phyloP scores from a whole-genome alignment of 2,329 filamentous ascomycete genomes.

The Alternaria gaisen region DNA sequence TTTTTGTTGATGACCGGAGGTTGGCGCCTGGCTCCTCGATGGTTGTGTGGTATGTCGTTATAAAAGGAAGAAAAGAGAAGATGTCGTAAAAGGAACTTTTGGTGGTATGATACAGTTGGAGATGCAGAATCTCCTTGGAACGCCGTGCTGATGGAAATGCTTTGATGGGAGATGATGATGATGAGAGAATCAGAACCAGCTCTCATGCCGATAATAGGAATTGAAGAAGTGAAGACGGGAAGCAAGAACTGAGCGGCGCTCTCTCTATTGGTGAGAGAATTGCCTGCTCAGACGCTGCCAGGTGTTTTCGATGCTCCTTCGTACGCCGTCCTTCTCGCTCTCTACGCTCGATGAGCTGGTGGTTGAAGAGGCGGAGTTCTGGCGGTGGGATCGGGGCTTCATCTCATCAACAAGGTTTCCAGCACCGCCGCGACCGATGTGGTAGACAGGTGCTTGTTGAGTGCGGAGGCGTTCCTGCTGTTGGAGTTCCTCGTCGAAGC shows the following conservation, averaged over 20 bases:
- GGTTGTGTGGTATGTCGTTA: slow-evolving; percentile 35
- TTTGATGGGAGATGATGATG: slow-evolving; percentile 11
- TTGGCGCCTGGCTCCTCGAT: slow-evolving; percentile 48
- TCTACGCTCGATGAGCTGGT: slow-evolving; percentile 32
- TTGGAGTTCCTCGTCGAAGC: slow-evolving; percentile 73
- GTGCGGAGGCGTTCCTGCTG: slow-evolving; percentile 64
- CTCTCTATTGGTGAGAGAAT: slow-evolving; percentile 42
- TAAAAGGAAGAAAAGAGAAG: slow-evolving; percentile 4
- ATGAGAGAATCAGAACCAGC: slow-evolving; percentile 53
- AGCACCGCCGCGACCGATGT: slow-evolving; percentile 69
- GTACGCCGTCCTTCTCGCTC: slow-evolving; percentile 40
- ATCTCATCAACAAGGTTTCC: slow-evolving; percentile 62
- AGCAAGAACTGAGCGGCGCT: neutral
- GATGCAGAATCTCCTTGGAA: slow-evolving; percentile 19
- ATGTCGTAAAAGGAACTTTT: slow-evolving; percentile 22
- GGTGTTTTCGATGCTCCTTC: slow-evolving; percentile 48
- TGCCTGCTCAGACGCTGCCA: slow-evolving; percentile 47
- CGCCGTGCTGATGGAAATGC: slow-evolving; percentile 21
- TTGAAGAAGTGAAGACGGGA: slow-evolving; percentile 13
- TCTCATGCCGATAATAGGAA: slow-evolving; percentile 32
- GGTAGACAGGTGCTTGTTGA: slow-evolving; percentile 68
- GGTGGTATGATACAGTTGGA: slow-evolving; percentile 14
- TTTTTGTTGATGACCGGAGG: slow-evolving; percentile 18
- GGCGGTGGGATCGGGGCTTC: slow-evolving; percentile 39
- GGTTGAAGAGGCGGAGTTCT: slow-evolving; percentile 41